A percentile compares a stretch with the other conserved stretches of the same genome.
phyloP scores from a whole-genome alignment of 441 rosid species.

The Bocquillonia castaneifolia region DNA sequence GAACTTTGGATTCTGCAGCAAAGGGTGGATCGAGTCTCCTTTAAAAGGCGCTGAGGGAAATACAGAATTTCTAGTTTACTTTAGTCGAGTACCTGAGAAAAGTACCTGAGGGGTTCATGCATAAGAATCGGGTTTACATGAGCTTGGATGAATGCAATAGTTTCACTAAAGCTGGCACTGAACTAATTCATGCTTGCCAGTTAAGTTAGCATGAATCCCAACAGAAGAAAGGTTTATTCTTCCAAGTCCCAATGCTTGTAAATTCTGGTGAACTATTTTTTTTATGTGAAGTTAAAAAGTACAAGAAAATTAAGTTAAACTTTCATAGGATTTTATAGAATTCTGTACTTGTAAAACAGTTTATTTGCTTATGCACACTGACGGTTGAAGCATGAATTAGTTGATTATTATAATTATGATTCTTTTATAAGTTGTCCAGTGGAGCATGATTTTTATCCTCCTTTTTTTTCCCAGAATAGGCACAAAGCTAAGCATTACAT shows the following conservation, averaged over 20 bases:
- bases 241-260: neutral
- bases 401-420: no score
- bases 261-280: neutral
- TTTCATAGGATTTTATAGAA: neutral
- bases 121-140: neutral
- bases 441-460: neutral
- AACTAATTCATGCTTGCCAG: neutral
- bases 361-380: neutral
- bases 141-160: neutral
- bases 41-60: conserved; percentile 90
- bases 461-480: no score
- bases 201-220: neutral
- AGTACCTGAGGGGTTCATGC: conserved; percentile 2
- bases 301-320: neutral
- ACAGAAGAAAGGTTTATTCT: neutral
- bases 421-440: no score
- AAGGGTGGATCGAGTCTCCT: conserved; percentile 88
- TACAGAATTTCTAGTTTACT: conserved; percentile 74
- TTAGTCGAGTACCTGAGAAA: conserved; percentile 38
- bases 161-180: neutral
- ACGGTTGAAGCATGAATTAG: neutral
- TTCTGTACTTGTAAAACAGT: neutral
- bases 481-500: no score
- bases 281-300: no score
- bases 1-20: conserved; percentile 57